phyloP scores from a whole-genome alignment of 2,329 filamentous ascomycete species.

The Penicillium sp. region DNA sequence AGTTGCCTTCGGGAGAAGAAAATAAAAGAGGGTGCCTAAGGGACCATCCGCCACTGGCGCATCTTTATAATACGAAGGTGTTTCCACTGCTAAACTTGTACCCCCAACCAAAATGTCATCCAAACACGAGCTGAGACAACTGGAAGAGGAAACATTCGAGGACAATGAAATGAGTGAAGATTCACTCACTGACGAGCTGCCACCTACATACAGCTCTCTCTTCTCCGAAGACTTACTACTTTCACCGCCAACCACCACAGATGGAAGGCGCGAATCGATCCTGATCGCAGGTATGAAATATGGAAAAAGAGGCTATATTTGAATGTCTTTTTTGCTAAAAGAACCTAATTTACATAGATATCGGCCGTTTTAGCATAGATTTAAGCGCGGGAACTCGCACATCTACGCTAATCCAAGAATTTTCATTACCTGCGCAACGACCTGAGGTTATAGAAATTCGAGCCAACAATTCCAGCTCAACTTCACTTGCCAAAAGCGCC shows the following conservation, averaged over 20 bases:
- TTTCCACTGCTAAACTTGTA: neutral
- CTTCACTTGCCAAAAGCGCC: neutral
- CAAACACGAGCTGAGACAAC: neutral
- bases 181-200: neutral
- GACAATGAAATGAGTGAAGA: neutral
- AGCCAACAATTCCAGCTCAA: neutral
- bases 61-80: neutral
- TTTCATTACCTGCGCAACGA: neutral
- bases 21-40: neutral
- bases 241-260: neutral
- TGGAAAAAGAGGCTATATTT: neutral
- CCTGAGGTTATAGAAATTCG: slow-evolving; percentile 1
- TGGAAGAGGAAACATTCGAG: neutral
- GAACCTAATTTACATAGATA: neutral
- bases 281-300: neutral
- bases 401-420: neutral
- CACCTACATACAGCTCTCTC: neutral
- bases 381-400: slow-evolving; percentile 4
- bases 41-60: neutral
- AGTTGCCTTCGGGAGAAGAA: neutral
- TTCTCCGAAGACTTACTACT: neutral
- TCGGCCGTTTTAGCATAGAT: slow-evolving; percentile 10
- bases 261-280: neutral
- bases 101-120: neutral
- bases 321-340: neutral